Conservation (phyloP, 1,139 yeast species). For the Sugiyamaella novakii region DNA sequence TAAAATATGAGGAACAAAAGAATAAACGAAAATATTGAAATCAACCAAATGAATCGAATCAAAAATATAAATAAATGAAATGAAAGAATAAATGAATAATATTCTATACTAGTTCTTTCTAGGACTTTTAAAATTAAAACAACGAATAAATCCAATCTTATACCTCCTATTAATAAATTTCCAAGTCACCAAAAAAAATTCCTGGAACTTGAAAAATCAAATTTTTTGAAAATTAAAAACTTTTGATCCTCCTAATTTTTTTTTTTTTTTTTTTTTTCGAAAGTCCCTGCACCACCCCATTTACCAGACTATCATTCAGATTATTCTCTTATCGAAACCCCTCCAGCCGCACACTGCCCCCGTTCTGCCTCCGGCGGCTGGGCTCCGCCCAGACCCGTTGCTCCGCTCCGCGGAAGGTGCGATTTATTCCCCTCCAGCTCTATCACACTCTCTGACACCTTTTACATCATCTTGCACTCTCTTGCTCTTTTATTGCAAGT, state of each 20-base stretch:
- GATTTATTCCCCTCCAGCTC: too few relatives aligned
- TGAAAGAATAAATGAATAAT: not conserved
- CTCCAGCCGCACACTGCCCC: too few relatives aligned
- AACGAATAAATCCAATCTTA: too few relatives aligned
- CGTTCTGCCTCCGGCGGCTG: too few relatives aligned
- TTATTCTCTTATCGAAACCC: not conserved
- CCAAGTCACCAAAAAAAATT: not conserved
- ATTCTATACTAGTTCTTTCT: not conserved
- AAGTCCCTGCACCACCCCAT: constrained; percentile 9
- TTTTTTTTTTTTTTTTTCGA: constrained; percentile 10
- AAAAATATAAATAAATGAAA: not conserved
- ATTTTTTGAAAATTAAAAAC: not conserved
- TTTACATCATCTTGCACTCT: too few relatives aligned
- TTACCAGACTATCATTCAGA: not conserved
- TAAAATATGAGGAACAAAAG: not conserved
- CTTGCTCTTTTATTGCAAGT: too few relatives aligned
- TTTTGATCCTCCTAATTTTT: constrained; percentile 6
- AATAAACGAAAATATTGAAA: constrained; percentile 1
- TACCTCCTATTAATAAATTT: too few relatives aligned
- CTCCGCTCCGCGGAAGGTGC: too few relatives aligned
- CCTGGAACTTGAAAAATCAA: not conserved
- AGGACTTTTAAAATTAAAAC: not conserved
- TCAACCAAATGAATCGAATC: not conserved
- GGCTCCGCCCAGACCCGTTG: too few relatives aligned
- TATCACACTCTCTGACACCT: too few relatives aligned